Percentiles rank a stretch among this genome's conserved stretches.
Evolutionary conservation across 1,139 yeast genomes (phyloP).

Genomic region (Suhomyces bokatorum): DNA sequence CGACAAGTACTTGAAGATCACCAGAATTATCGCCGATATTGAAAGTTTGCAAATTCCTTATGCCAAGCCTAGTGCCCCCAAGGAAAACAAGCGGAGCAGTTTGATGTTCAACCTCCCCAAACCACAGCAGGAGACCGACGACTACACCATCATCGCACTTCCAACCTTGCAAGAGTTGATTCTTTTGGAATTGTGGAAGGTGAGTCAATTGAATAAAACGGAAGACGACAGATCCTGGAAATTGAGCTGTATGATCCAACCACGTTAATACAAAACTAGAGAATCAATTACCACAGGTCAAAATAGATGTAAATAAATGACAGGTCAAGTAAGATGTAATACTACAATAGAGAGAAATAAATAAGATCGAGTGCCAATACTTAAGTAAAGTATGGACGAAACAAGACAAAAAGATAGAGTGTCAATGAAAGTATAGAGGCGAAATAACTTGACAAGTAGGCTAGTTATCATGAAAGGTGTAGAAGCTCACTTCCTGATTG

Average conservation of each 20-base stretch:
- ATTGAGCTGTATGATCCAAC: conserved; percentile 58
- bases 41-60: conserved; percentile 77
- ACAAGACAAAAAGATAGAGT: too few species aligned
- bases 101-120: conserved; percentile 19
- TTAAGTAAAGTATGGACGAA: too few species aligned
- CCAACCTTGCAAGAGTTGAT: conserved; percentile 63
- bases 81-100: conserved; percentile 23
- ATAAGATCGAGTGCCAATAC: too few species aligned
- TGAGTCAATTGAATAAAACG: conserved; percentile 55
- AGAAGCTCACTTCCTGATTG: too few species aligned
- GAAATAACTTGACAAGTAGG: too few species aligned
- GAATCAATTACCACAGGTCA: background rate
- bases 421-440: too few species aligned
- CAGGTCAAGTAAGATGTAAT: too few species aligned
- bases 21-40: conserved; percentile 73
- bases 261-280: conserved; percentile 21
- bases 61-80: conserved; percentile 21
- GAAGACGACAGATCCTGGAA: conserved; percentile 75
- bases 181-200: conserved; percentile 68
- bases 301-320: too few species aligned
- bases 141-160: conserved; percentile 34
- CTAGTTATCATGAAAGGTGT: too few species aligned
- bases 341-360: too few species aligned
- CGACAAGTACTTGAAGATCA: conserved; percentile 76
- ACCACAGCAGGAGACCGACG: conserved; percentile 7